Evolutionary conservation across 192 early-diverging fungal genomes (phyloP).

Genomic region (Phlyctochytrium bullatum): DNA sequence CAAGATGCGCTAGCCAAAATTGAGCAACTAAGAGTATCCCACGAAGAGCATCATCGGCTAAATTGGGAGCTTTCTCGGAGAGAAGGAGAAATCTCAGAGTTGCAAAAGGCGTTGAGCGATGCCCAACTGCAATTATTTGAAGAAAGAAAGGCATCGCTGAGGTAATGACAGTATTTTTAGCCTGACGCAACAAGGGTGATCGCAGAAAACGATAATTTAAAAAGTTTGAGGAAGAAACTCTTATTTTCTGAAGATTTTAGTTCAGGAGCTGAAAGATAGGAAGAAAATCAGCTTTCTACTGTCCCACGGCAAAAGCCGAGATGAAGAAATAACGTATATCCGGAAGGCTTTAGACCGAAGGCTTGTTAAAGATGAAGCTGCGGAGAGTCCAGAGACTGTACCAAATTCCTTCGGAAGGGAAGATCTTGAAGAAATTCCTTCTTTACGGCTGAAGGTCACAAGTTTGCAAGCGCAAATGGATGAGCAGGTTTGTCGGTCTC

Average conservation of each 20-base stretch:
- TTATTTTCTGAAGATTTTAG: slow-evolving; percentile 28
- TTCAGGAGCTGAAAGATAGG: slow-evolving; percentile 61
- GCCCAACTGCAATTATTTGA: slow-evolving; percentile 49
- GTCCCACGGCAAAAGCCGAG: slow-evolving; percentile 25
- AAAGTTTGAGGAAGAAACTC: slow-evolving; percentile 28
- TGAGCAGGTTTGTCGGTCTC: slow-evolving; percentile 40
- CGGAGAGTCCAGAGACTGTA: too few relatives aligned
- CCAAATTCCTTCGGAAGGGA: too few relatives aligned
- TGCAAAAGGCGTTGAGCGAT: slow-evolving; percentile 50
- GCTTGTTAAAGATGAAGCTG: slow-evolving; percentile 32
- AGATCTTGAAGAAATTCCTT: slow-evolving; percentile 45
- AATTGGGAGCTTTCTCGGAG: slow-evolving; percentile 48
- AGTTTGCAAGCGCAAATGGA: slow-evolving; percentile 48
- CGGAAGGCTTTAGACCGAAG: slow-evolving; percentile 42
- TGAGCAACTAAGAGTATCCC: slow-evolving; percentile 37
- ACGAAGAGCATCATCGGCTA: slow-evolving; percentile 45
- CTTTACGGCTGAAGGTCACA: slow-evolving; percentile 42
- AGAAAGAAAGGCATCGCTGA: slow-evolving; percentile 44
- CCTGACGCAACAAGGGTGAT: slow-evolving; percentile 12
- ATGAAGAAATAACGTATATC: slow-evolving; percentile 53
- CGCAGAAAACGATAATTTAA: slow-evolving; percentile 56
- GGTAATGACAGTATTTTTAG: background rate
- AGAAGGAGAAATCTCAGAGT: slow-evolving; percentile 41
- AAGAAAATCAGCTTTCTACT: slow-evolving; percentile 60
- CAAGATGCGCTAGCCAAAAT: slow-evolving; percentile 31